These are phyloP conservation scores for Aspergillus kassunensis DNA, from an alignment of 495 filamentous ascomycete species.

Conservation along the genomic window DNA sequence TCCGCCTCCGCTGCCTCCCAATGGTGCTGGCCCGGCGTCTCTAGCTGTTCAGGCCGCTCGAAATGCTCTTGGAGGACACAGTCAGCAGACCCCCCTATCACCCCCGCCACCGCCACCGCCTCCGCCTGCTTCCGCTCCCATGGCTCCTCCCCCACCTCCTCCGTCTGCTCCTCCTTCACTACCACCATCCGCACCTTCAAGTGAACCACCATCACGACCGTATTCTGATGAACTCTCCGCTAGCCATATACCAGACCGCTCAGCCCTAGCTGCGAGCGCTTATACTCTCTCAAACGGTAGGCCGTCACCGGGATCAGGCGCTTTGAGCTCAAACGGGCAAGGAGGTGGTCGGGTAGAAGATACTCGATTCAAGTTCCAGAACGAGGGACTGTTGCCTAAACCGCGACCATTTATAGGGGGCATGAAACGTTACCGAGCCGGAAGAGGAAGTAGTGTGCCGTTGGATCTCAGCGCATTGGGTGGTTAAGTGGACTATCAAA, in stretches of 20 bases:
- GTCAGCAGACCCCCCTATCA: conserved; percentile 48
- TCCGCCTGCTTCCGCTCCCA: conserved; percentile 42
- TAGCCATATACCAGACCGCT: conserved; percentile 43
- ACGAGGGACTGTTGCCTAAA: conserved; percentile 76
- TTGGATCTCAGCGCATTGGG: conserved; percentile 64
- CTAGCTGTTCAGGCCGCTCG: conserved; percentile 47
- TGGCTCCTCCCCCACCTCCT: conserved; percentile 38
- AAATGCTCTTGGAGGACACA: conserved; percentile 40
- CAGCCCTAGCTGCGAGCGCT: conserved; percentile 67
- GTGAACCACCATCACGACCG: conserved; percentile 44
- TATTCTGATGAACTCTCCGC: conserved; percentile 45
- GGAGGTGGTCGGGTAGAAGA: conserved; percentile 66
- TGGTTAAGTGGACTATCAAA: conserved; percentile 19
- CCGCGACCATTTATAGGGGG: conserved; percentile 73
- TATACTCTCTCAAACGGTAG: conserved; percentile 69
- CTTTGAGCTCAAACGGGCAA: conserved; percentile 31
- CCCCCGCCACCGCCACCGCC: conserved; percentile 52
- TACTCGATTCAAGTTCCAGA: conserved; percentile 78
- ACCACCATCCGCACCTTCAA: conserved; percentile 46
- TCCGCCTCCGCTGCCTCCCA: conserved; percentile 40
- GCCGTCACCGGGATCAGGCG: conserved; percentile 28
- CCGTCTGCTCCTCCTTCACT: conserved; percentile 36
- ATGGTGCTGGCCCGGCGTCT: conserved; percentile 29
- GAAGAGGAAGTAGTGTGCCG: conserved; percentile 89
- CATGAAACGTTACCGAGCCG: conserved; percentile 77